Evolutionary conservation across 495 filamentous ascomycete genomes (phyloP), one percentile per base, ranked within the genome.

Genomic region (Penicillium flavigenum): DNA sequence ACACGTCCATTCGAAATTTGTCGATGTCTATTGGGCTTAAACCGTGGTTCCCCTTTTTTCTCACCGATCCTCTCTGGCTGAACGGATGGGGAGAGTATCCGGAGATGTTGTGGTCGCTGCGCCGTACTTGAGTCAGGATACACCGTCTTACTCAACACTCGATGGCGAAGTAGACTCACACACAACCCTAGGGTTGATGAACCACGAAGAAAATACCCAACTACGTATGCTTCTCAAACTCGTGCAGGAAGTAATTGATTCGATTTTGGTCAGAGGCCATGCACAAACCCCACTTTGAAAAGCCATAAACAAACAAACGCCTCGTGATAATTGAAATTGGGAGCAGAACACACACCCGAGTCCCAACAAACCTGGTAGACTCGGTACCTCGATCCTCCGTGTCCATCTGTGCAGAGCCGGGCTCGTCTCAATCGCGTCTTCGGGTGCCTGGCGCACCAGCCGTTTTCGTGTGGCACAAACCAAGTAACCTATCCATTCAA

Each of bases 241-340:
- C 16, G 34, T 51, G 49, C 49, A 50, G 22, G 43, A 47, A 39
- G 44, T 45, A 63, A 29, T 61, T 58, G 54, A 61, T 56, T 65
- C 56, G 49, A 62, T 59, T 59, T 62, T 60, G 56, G 59, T 53
- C 63, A 62, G 45, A 48, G 51, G 48, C 54, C 63, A 66, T 61
- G 58, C 61, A 66, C 57, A 54, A 60, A 65, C 53, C 50, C 52
- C 49, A 51, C 53, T 47, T 51, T 49, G 53, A 56, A 55, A 43
- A 57, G 59, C 61, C 59, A 65, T 61, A 26, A 63, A 58, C 17
- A 38, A 31, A 54, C 1, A 60, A 66, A 67, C 64, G 64, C 64
- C 62, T 67, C 55, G 54, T 63, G 58, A 61, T 52, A 60, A 57
- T 64, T 47, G 43, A 57, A 56, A 63, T 34, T 42, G 63, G 49